Base-by-base conservation (phyloP, 495 filamentous ascomycete species). In the Daldinia caldariorum region DNA sequence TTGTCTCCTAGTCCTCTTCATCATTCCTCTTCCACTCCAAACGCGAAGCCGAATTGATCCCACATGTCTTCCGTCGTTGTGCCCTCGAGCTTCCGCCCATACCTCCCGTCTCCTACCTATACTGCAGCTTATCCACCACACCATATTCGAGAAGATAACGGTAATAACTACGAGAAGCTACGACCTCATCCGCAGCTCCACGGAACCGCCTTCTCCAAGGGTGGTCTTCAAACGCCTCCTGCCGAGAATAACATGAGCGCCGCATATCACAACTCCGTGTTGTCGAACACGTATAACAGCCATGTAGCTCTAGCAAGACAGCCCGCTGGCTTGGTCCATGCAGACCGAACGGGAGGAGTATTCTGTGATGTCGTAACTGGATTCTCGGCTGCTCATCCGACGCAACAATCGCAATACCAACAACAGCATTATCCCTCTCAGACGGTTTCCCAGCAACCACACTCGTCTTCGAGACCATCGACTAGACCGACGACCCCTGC, bases 201-300 rank as follows among this genome's bases (percentile, higher is more conserved):
- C 56, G 63, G 67, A 59, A 47, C 58, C 64, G 5, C 53, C 56
- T 64, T 66, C 39, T 65, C 56, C 18, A 66, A 62, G 57, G 67
- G 72, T 69, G 82, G 83, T 58, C 81, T 86, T 65, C 82, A 74
- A 67, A 85, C 84, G 61, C 85, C 84, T 26, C 84, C 85, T 7
- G 69, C 76, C 60, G 83, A 86, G 62, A 71, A 73, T 71, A 79
- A 79, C 56, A 85, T 84, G 76, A 84, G 76, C 59, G 80, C 84
- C 59, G 75, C 83, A 26, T 85, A 83, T 62, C 81, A 85, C 38
- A 71, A 82, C 63, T 73, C 77, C 41, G 77, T 78, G 61, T 76
- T 79, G 66, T 77, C 71, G 61, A 79, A 72, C 64, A 73, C 79
- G 20, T 81, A 78, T 77, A 82, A 82, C 50, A 79, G 72, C 50